Conservation (phyloP, 257 asterid genomes). For the Solanum chaucha region DNA sequence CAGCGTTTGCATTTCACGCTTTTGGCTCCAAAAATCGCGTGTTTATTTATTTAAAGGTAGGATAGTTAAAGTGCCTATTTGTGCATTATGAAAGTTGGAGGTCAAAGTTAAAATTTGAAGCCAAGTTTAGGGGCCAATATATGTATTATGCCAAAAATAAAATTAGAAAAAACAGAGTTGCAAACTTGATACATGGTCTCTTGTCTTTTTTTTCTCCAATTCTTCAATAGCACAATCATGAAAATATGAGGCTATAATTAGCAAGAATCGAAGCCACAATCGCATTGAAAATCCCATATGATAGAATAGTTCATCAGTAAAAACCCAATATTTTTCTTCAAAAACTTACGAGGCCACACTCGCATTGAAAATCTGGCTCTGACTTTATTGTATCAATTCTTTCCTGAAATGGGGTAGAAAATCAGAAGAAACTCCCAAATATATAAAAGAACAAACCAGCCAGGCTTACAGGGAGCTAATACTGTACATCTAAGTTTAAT, state of each 20-base stretch:
- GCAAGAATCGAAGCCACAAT: not conserved
- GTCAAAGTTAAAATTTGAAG: too few relatives aligned
- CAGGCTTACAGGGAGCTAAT: not conserved
- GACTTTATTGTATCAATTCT: constrained; percentile 60
- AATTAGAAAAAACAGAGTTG: not conserved
- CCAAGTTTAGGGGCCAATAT: too few relatives aligned
- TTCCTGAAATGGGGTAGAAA: constrained; percentile 39
- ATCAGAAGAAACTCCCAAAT: too few relatives aligned
- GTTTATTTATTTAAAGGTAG: too few relatives aligned
- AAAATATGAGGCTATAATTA: not conserved
- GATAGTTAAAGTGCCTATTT: too few relatives aligned
- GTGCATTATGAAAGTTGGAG: too few relatives aligned
- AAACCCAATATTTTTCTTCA: not conserved
- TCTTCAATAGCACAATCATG: not conserved
- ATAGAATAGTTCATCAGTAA: not conserved
- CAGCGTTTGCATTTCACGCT: too few relatives aligned
- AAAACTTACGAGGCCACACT: constrained; percentile 57
- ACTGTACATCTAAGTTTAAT: not conserved
- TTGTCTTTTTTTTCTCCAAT: not conserved
- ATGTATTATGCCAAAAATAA: not conserved
- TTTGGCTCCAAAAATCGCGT: too few relatives aligned
- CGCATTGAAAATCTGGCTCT: constrained; percentile 70
- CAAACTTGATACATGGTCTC: not conserved
- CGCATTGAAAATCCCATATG: not conserved
- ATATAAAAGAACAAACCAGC: not conserved